Conservation (phyloP, 116 monocot species). For the Iris pallida region DNA sequence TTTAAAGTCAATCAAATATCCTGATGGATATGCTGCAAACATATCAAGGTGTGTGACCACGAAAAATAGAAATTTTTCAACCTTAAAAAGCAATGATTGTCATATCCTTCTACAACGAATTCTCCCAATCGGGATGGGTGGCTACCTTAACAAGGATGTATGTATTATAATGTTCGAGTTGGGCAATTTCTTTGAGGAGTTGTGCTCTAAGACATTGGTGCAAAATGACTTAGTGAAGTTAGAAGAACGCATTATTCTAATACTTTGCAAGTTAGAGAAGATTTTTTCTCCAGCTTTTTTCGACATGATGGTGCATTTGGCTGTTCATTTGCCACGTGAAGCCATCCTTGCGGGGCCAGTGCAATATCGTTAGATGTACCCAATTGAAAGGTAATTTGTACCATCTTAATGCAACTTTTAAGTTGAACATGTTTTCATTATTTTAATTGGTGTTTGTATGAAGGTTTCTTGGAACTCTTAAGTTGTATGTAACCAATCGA, state of each 20-base stretch:
- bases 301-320: conserved; percentile 12
- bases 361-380: conserved; percentile 19
- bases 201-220: neutral
- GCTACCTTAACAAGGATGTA: neutral
- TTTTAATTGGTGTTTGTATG: neutral
- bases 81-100: conserved; percentile 4
- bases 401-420: neutral
- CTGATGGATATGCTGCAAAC: conserved; percentile 6
- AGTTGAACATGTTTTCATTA: too few relatives aligned
- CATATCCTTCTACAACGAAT: conserved; percentile 9
- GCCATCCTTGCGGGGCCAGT: conserved; percentile 5
- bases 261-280: neutral
- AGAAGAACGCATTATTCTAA: neutral
- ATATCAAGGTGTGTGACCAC: conserved; percentile 1
- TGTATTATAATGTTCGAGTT: neutral
- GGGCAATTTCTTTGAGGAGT: neutral
- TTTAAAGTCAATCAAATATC: neutral
- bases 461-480: neutral
- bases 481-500: neutral
- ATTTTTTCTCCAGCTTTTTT: conserved; percentile 9
- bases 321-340: conserved; percentile 12
- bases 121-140: neutral
- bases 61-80: neutral
- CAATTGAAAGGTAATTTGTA: conserved; percentile 5
- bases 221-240: neutral